Base-by-base conservation (phyloP, 768 basidiomycete genomes). In the Kwoniella dejecticola region DNA sequence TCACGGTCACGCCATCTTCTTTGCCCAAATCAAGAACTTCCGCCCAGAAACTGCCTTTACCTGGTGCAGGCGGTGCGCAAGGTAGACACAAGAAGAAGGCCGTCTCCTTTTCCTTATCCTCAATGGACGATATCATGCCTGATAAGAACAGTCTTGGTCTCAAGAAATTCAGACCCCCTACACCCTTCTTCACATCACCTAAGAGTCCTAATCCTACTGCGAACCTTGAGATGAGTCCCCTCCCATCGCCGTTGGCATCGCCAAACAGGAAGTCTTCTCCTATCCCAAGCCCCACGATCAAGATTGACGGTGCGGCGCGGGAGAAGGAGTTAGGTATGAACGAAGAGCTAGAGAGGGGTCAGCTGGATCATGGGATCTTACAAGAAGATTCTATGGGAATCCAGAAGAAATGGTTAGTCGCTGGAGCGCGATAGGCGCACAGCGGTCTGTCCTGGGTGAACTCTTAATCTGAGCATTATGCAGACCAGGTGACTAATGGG, bases 371-470 rank as follows among this genome's bases (percentile, higher is more conserved):
- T 44, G 27, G 46, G 5, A 30, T 44, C 1, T 41, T 61, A n/a
- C 47, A 7, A 17, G 48, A 52, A 21, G 64, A 66, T 47, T 40
- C 64, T 10, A 66, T 66, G 64, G 64, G 64, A 2, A 60, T 66
- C 4, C 19, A 60, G 40, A 66, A 62, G 60, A 46, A 52, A 19
- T 66, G 64, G 64, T 55, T 66, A 48, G 57, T 64, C 44, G 46
- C 59, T n/a, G 24, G 21, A 27, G 17, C 24, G 26, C 12, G 21
- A 31, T 29, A 0, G 29, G 8, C 26, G 10, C 15, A 36, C 48
- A 12, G n/a, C n/a, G n/a, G n/a, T n/a, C n/a, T n/a, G n/a, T n/a
- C n/a, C n/a, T n/a, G n/a, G n/a, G n/a, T n/a, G n/a, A n/a, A n/a
- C n/a, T n/a, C n/a, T n/a, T n/a, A n/a, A n/a, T n/a, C n/a, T n/a